These are phyloP conservation scores for Fusarium albosuccineum DNA, from an alignment of 2,329 filamentous ascomycete genomes.

Conservation along the genomic window DNA sequence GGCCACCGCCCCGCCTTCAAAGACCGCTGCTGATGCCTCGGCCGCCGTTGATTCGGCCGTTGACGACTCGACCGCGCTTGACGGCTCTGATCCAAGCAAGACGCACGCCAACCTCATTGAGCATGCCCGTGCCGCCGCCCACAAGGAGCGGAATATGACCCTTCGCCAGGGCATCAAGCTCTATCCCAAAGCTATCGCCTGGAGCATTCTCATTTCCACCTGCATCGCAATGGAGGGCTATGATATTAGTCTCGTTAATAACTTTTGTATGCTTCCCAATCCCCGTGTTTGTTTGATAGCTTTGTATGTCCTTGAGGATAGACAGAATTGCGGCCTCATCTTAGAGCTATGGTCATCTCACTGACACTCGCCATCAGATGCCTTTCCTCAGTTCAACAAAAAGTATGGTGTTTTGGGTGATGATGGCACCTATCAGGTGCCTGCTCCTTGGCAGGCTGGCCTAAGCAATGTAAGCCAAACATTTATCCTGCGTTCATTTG, in stretches of 20 bases:
- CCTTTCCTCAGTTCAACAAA: conserved; percentile 68
- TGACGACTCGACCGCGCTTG: conserved; percentile 7
- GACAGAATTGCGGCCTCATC: not conserved
- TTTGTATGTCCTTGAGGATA: not conserved
- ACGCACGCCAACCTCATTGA: conserved; percentile 50
- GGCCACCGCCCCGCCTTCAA: conserved; percentile 32
- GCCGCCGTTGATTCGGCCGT: conserved; percentile 32
- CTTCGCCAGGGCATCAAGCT: conserved; percentile 81
- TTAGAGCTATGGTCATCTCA: conserved; percentile 2
- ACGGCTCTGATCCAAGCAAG: conserved; percentile 40
- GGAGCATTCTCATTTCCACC: conserved; percentile 89
- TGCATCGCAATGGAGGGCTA: conserved; percentile 95
- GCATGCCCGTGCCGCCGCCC: conserved; percentile 60
- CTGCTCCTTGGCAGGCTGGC: conserved; percentile 72
- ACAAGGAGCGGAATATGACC: conserved; percentile 77
- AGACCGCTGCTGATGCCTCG: conserved; percentile 32
- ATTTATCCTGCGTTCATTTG: conserved; percentile 4
- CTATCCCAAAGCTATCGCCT: conserved; percentile 88
- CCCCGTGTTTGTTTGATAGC: not conserved
- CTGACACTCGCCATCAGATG: conserved; percentile 53
- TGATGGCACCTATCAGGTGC: conserved; percentile 66
- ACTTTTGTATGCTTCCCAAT: conserved; percentile 70
- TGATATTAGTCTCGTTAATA: conserved; percentile 84
- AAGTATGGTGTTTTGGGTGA: conserved; percentile 66
- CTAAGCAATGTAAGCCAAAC: conserved; percentile 63